Base-by-base conservation (phyloP, 352 stramenopile species). In the Phytopythium boreale region DNA sequence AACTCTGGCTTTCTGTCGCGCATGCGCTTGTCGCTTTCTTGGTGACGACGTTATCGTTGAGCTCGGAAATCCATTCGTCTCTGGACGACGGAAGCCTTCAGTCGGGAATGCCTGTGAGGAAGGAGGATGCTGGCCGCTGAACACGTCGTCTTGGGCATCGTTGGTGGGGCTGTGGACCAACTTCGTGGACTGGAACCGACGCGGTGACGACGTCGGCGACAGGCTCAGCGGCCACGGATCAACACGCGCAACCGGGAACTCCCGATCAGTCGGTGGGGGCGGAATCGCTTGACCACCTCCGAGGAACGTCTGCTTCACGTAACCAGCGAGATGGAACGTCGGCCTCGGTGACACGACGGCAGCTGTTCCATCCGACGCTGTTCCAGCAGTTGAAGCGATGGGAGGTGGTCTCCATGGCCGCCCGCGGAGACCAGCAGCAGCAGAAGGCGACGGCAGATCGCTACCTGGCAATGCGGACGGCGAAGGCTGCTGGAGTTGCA, bases 221-320 rank as follows among this genome's bases (percentile, higher is more conserved):
- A 74, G 70, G 1, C 63, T 76, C 20, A 83, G 57, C 1, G 77
- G 75, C 77, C 77, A 85, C 2, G 73, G 69, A 36, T 76, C 70
- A 0, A 85, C 62, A 47, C 76, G 74, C n/a, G 69, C 63, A 27
- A 75, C 49, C 22, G 66, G 59, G 41, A 70, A 70, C 49, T 72
- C 65, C 8, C 53, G 66, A 55, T 71, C 49, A 14, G 34, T 20
- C 1, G 37, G 55, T 26, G 36, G 22, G 11, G 55, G 55, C 9
- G 36, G 24, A 2, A 15, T 34, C 2, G 34, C 34, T 29, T 31
- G 34, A 0, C 17, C 37, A 4, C 34, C n/a, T n/a, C n/a, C 36
- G 19, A 60, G 26, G 4, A 47, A 47, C 15, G 31, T 26, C 20
- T 37, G 39, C 39, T 52, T 62, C 39, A 41, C 31, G 8, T 24